Evolutionary conservation across 225 moss, liverwort and hornwort species (phyloP).

Genomic region (Bryum argenteum): DNA sequence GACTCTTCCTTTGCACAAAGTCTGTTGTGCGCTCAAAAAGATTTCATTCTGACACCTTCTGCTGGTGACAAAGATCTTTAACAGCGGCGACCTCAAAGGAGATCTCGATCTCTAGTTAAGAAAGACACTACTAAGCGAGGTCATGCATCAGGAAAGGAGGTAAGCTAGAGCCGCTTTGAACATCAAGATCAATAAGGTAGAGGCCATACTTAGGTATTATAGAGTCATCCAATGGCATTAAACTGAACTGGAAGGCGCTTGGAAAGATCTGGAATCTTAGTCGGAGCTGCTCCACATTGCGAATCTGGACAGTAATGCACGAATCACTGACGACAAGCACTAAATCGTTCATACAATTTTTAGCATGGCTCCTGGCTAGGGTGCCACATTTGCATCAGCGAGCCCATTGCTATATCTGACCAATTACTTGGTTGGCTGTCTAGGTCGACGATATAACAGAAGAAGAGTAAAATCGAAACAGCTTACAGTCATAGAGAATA

Average conservation of each 20-base stretch:
- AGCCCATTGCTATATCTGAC: not conserved
- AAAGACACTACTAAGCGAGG: constrained; percentile 9
- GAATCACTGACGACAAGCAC: constrained; percentile 9
- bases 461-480: not conserved
- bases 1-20: not conserved
- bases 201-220: constrained; percentile 35
- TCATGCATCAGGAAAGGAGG: not conserved
- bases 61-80: constrained; percentile 21
- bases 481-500: constrained; percentile 9
- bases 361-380: not conserved
- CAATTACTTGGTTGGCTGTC: not conserved
- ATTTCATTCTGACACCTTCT: constrained; percentile 11
- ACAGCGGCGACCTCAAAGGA: constrained; percentile 6
- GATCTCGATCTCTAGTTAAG: constrained; percentile 6
- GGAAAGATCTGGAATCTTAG: constrained; percentile 83
- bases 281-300: constrained; percentile 69
- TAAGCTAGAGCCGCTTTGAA: not conserved
- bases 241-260: constrained; percentile 74
- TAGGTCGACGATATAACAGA: not conserved
- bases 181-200: constrained; percentile 28
- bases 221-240: constrained; percentile 74
- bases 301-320: constrained; percentile 59
- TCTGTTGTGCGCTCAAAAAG: constrained; percentile 2
- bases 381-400: not conserved
- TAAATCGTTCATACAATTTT: constrained; percentile 1